Evolutionary conservation across 1,284 basidiomycete genomes (phyloP), one percentile per base, ranked within the genome.

Genomic region (Apiotrichum porosum): DNA sequence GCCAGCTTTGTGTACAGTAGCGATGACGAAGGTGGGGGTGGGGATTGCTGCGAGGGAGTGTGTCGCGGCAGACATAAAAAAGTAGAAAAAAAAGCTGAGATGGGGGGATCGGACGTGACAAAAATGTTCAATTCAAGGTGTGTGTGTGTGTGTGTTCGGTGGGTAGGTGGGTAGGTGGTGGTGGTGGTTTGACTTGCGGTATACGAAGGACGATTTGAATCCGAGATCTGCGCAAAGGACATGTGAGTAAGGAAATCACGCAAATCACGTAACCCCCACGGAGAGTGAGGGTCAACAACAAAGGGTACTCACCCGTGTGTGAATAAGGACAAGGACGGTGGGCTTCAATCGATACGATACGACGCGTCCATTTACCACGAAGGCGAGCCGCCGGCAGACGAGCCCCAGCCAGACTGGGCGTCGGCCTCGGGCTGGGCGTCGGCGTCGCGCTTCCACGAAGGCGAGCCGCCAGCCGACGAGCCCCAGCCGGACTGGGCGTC

Each of bases 311-410:
- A 39, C 37, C 37, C 8, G 9, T 12, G 17, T n/a, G n/a, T 9
- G 17, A 18, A 37, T 34, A 28, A 38, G 24, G 32, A 41, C 46
- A n/a, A 34, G 31, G 35, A 40, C 26, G 9, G 28, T 30, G 37
- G 26, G 52, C 54, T 22, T 61, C 54, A 26, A n/a, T n/a, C n/a
- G n/a, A n/a, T n/a, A n/a, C n/a, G n/a, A n/a, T n/a, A n/a, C n/a
- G n/a, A n/a, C n/a, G 52, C 54, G 34, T 58, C 56, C 30, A 44
- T 39, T 48, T 61, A 57, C 57, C 59, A 61, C 1, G 42, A 23
- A 32, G 48, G 51, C 18, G 21, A 35, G 31, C 53, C 52, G 19
- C 14, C 9, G 39, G 30, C 39, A 10, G 12, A 23, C 15, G 12
- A 12, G 36, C 37, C 37, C n/a, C 22, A 40, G 23, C 17, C 14